Conservation (phyloP, 2,329 filamentous ascomycete genomes). For the Xylariaceae sp. region DNA sequence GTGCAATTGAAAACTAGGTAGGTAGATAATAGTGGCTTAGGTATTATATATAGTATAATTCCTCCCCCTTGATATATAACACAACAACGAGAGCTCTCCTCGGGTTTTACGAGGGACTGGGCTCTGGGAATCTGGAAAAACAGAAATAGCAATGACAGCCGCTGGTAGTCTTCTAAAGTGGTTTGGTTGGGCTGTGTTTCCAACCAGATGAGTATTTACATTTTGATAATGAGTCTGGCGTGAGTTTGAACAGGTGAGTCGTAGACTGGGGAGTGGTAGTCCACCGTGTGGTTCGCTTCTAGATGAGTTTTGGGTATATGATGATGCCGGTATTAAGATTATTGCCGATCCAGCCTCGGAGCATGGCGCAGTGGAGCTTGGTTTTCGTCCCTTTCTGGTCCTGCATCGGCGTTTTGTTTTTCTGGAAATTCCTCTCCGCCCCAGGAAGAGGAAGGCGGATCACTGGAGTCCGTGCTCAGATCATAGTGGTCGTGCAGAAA, state of each 20-base stretch:
- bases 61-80: not conserved
- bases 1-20: not conserved
- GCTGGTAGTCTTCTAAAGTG: conserved; percentile 10
- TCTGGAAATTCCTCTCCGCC: conserved; percentile 6
- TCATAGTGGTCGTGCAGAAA: not conserved
- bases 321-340: not conserved
- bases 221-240: not conserved
- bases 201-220: not conserved
- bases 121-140: conserved; percentile 13
- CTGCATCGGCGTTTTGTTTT: not conserved
- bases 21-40: not conserved
- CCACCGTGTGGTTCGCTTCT: conserved; percentile 11
- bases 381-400: conserved; percentile 2
- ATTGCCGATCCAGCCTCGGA: conserved; percentile 2
- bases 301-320: not conserved
- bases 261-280: not conserved
- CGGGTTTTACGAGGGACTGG: conserved; percentile 8
- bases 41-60: conserved; percentile 14
- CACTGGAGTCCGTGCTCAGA: no score
- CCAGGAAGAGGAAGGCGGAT: no score
- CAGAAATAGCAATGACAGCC: conserved; percentile 19
- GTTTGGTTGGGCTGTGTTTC: conserved; percentile 1
- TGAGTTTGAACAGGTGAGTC: not conserved
- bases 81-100: conserved; percentile 7
- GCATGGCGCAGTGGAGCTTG: conserved; percentile 6